These are phyloP conservation scores for Trametes hirsuta DNA, from an alignment of 1,284 basidiomycete species.

Conservation along the genomic window DNA sequence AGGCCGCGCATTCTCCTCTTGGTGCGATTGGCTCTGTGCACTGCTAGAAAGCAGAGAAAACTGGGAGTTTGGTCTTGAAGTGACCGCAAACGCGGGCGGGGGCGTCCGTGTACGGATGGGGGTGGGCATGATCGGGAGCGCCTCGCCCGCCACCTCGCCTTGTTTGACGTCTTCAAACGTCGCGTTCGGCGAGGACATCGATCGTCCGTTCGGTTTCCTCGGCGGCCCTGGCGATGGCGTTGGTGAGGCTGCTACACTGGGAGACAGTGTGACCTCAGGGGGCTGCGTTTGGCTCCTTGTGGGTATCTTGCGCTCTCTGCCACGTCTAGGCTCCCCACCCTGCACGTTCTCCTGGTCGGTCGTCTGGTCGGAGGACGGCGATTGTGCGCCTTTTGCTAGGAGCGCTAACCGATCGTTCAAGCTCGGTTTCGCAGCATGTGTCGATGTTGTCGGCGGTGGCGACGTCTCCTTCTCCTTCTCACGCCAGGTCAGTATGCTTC, in stretches of 20 bases:
- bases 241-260: constrained; percentile 11
- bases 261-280: constrained; percentile 18
- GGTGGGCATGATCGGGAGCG: constrained; percentile 57
- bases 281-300: constrained; percentile 34
- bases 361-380: constrained; percentile 16
- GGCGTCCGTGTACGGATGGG: constrained; percentile 64
- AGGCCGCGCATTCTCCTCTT: constrained; percentile 19
- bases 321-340: constrained; percentile 4
- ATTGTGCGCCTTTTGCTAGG: constrained; percentile 27
- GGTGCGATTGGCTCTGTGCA: constrained; percentile 1
- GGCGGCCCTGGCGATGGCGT: constrained; percentile 23
- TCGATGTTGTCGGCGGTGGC: constrained; percentile 9
- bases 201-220: constrained; percentile 29
- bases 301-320: constrained; percentile 19
- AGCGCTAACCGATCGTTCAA: constrained; percentile 34
- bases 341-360: constrained; percentile 6
- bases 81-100: constrained; percentile 67
- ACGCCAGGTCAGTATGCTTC: constrained; percentile 9
- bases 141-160: constrained; percentile 11
- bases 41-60: constrained; percentile 21
- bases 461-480: constrained; percentile 14
- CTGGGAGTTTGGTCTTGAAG: constrained; percentile 54
- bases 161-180: constrained; percentile 26
- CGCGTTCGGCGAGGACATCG: constrained; percentile 31
- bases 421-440: constrained; percentile 31